Percentiles rank a stretch among this genome's conserved stretches.
Evolutionary conservation across 2,329 filamentous ascomycete genomes (phyloP).

Genomic region (Helotiales sp.): DNA sequence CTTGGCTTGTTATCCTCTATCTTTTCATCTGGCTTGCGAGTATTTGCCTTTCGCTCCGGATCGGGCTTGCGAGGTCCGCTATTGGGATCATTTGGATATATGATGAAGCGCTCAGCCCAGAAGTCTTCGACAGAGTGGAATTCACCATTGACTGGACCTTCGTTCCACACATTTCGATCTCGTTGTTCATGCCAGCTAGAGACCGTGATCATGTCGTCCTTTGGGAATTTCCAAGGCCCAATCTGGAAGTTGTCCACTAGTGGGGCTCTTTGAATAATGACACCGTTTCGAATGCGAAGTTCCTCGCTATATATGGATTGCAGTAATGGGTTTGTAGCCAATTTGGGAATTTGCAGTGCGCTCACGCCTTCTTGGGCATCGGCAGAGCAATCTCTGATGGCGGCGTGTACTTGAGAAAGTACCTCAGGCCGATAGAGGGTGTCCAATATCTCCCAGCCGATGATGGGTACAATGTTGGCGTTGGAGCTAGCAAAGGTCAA

Average conservation of each 20-base stretch:
- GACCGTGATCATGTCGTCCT: constrained; percentile 28
- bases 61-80: constrained; percentile 29
- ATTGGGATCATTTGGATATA: constrained; percentile 31
- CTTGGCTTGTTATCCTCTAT: constrained; percentile 14
- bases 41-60: constrained; percentile 6
- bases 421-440: constrained; percentile 24
- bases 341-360: constrained; percentile 7
- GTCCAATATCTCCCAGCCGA: constrained; percentile 33
- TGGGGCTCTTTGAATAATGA: constrained; percentile 20
- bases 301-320: constrained; percentile 40
- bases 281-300: constrained; percentile 31
- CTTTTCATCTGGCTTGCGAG: background rate
- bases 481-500: constrained; percentile 24
- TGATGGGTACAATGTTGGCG: constrained; percentile 28
- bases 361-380: background rate
- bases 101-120: constrained; percentile 40
- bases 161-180: constrained; percentile 35
- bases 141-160: constrained; percentile 19
- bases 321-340: constrained; percentile 31
- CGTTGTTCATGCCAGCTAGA: constrained; percentile 30
- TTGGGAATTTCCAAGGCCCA: constrained; percentile 31
- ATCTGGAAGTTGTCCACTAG: constrained; percentile 30
- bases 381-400: constrained; percentile 22
- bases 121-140: constrained; percentile 34
- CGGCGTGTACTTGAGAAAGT: constrained; percentile 22